Evolutionary conservation across 148 eudicot species (phyloP).

Genomic region (Rhododendron ferrugineum): DNA sequence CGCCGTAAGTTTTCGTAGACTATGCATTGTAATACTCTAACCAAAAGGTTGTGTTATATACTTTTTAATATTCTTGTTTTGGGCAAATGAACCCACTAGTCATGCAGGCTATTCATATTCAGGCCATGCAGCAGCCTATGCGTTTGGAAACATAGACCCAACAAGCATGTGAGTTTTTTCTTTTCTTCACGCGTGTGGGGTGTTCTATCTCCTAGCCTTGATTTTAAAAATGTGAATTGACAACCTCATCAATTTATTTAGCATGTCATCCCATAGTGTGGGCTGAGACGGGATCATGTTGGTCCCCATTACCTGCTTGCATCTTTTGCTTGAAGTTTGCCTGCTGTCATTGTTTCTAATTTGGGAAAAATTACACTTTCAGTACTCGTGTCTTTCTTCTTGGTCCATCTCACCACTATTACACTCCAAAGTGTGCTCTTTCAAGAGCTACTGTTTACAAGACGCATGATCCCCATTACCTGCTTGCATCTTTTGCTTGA

Average conservation of each 20-base stretch:
- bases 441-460: too few species aligned
- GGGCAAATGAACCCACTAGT: conserved; percentile 39
- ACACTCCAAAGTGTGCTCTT: too few species aligned
- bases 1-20: conserved; percentile 66
- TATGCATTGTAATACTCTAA: neutral
- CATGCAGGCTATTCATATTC: conserved; percentile 99
- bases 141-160: conserved; percentile 93
- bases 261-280: neutral
- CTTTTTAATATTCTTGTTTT: conserved; percentile 12
- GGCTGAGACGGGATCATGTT: neutral
- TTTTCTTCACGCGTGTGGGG: neutral
- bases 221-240: neutral
- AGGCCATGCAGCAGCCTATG: conserved; percentile 98
- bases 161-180: conserved; percentile 57
- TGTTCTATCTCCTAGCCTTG: neutral
- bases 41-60: neutral
- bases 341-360: conserved; percentile 9
- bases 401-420: too few species aligned
- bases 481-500: neutral
- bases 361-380: conserved; percentile 3
- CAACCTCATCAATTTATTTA: neutral
- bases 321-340: neutral
- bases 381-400: too few species aligned
- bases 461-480: neutral
- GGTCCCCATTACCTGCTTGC: neutral